Base-by-base conservation (phyloP, 768 basidiomycete genomes). In the Postia placenta region DNA sequence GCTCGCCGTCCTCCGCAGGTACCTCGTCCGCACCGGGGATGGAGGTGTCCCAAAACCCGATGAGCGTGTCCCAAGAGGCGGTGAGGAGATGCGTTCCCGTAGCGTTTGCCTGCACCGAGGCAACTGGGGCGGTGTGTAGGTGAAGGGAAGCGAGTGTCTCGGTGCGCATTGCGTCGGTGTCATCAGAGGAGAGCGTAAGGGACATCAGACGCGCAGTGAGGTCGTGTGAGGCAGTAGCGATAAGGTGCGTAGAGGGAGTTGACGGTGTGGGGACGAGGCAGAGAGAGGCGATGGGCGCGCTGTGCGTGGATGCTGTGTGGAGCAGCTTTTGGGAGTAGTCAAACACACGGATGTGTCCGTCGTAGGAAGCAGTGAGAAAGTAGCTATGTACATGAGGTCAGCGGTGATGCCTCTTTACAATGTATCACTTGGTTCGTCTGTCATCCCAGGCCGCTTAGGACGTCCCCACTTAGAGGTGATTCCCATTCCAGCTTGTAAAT, bases 61-160 rank as follows among this genome's bases (percentile, higher is more conserved):
- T 74, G 14, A 92, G 72, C 7, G 79, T 74, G 59, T 99, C 94
- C 92, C 92, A 94, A 0, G 87, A 87, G 0, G 87, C 76, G 0
- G 92, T 92, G 27, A 98, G 70, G 15, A 98, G 69, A 50, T 83
- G 77, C 2, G 76, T 70, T 2, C 86, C 82, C 7, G 72, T 58
- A 6, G 63, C 28, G 48, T 80, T 79, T 0, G 84, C 64, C 0
- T 80, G 59, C 35, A 97, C 69, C 11, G 81, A 85, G 0, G 93
- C 84, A 27, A 97, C 68, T 0, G 92, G 83, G 0, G 79, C 77
- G 2, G 88, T 89, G 65, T 98, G 94, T 1, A 95, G 72, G 57
- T 89, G 82, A 2, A 97, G 74, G 0, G 86, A 84, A 11, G 91
- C 80, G 9, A 93, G 66, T 3, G 60, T 54, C 19, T 48, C 47